Base-by-base conservation (phyloP, 179 eudicot species). In the Patellifolia procumbens region DNA sequence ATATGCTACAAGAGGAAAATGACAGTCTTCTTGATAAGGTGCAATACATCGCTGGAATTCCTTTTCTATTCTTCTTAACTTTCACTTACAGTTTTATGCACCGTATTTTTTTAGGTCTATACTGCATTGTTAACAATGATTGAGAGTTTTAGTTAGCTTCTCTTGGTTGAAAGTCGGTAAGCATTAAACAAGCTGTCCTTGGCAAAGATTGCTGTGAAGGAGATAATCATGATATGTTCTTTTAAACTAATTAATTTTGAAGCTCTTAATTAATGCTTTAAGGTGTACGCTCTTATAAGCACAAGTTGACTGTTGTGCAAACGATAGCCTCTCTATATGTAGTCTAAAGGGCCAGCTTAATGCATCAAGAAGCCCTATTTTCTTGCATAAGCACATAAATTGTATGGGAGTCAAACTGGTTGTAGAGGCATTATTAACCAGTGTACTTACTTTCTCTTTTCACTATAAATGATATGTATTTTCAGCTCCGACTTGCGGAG, bases 1-100 rank as follows among this genome's bases (percentile, higher is more conserved):
- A 95, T 85, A 91, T 95, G 93, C 86, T 95, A 75, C 99, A 95
- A 78, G 97, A 93, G 83, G 99, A 93, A 89, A 93, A 95, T 82
- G 98, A 91, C 20, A 87, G 72, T 80, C 85, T 95, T 76, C 84
- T 84, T 26, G 94, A 87, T 69, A 95, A 95, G 99, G 99, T 95
- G 81, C 74, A 58, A 68, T 74, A 64, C 31, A 39, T 19, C 72
- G 61, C 60, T 34, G 52, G 42, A 26, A 20, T 64, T 31, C 22
- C 32, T 37, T 51, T 32, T 10, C 69, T 59, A 68, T 51, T 26
- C n/a, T 51, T 68, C 6, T 20, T 37, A 32, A 42, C 56, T 52
- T n/a, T 45, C 6, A 17, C 1, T 53, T 43, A 20, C 66, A 64
- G 19, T 56, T 11, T 29, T 71, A 62, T n/a, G 24, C 31, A 15